phyloP scores from a whole-genome alignment of 106 monocot species.

The Triglochin maritima region DNA sequence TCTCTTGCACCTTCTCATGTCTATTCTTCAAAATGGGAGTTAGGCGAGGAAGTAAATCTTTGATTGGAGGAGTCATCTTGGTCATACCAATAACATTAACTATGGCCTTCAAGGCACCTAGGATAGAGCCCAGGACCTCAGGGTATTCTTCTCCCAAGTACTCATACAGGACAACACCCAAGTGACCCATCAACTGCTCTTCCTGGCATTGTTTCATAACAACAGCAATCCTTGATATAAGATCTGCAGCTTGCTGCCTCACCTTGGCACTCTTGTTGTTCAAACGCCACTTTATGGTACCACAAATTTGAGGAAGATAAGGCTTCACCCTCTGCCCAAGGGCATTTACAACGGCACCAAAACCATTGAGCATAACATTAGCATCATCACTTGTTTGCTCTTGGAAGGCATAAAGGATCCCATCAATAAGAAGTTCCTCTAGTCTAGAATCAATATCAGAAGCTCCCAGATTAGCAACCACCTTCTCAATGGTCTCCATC shows the following conservation, averaged over 20 bases:
- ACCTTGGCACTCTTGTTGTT: slow-evolving; percentile 97
- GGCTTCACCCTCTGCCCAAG: slow-evolving; percentile 91
- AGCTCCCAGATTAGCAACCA: slow-evolving; percentile 86
- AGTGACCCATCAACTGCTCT: slow-evolving; percentile 92
- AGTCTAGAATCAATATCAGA: slow-evolving; percentile 88
- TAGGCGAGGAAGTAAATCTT: slow-evolving; percentile 87
- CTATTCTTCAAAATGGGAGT: slow-evolving; percentile 95
- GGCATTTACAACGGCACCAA: slow-evolving; percentile 95
- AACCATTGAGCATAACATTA: slow-evolving; percentile 99
- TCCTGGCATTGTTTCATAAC: slow-evolving; percentile 97
- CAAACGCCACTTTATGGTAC: slow-evolving; percentile 93
- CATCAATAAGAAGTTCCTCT: slow-evolving; percentile 95
- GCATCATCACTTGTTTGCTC: slow-evolving; percentile 98
- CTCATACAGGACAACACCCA: slow-evolving; percentile 90
- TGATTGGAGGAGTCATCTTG: slow-evolving; percentile 98
- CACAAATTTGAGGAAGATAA: slow-evolving; percentile 96
- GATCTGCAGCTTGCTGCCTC: slow-evolving; percentile 95
- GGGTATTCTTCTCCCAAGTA: slow-evolving; percentile 97
- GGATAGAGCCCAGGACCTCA: slow-evolving; percentile 87
- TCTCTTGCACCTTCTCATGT: slow-evolving; percentile 97
- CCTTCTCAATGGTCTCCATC: slow-evolving; percentile 98
- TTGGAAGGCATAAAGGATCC: slow-evolving; percentile 94
- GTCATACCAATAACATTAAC: slow-evolving; percentile 99
- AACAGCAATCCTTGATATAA: slow-evolving; percentile 91
- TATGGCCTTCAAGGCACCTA: slow-evolving; percentile 92